Evolutionary conservation across 768 basidiomycete genomes (phyloP).

Genomic region (Termitomyces bulborhizus): DNA sequence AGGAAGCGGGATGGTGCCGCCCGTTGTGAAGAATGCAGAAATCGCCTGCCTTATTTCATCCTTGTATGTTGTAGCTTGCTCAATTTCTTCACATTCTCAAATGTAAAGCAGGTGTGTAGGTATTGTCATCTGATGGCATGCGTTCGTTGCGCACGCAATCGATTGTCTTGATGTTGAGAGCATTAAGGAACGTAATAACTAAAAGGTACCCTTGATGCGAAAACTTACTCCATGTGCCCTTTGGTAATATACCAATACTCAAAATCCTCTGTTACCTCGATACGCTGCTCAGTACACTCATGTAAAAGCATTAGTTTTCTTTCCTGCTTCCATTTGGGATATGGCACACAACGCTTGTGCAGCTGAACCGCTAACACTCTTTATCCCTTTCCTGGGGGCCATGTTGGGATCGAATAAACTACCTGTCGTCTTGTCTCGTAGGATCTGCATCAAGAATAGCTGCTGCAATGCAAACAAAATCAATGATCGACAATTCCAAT

Average conservation of each 20-base stretch:
- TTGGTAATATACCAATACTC: neutral
- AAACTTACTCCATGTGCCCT: neutral
- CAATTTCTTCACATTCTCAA: neutral
- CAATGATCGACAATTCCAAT: too few relatives aligned
- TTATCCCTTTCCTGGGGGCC: too few relatives aligned
- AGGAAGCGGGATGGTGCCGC: slow-evolving; percentile 33
- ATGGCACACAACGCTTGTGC: too few relatives aligned
- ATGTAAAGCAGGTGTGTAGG: slow-evolving; percentile 28
- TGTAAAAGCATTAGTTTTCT: too few relatives aligned
- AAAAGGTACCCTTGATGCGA: neutral
- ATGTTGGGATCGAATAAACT: too few relatives aligned
- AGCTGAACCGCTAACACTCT: too few relatives aligned
- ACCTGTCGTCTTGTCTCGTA: too few relatives aligned
- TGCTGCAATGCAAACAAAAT: too few relatives aligned
- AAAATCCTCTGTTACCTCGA: neutral
- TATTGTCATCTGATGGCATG: slow-evolving; percentile 31
- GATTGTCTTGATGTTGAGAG: slow-evolving; percentile 16
- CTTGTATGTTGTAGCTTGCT: slow-evolving; percentile 1
- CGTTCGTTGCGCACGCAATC: slow-evolving; percentile 32
- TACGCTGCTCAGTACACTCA: neutral
- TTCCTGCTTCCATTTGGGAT: too few relatives aligned
- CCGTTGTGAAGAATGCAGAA: slow-evolving; percentile 36
- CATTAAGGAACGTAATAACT: neutral
- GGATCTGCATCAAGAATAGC: too few relatives aligned
- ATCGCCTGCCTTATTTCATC: slow-evolving; percentile 10